Conservation (phyloP, 352 stramenopile species). For the Phytophthora parvispora region DNA sequence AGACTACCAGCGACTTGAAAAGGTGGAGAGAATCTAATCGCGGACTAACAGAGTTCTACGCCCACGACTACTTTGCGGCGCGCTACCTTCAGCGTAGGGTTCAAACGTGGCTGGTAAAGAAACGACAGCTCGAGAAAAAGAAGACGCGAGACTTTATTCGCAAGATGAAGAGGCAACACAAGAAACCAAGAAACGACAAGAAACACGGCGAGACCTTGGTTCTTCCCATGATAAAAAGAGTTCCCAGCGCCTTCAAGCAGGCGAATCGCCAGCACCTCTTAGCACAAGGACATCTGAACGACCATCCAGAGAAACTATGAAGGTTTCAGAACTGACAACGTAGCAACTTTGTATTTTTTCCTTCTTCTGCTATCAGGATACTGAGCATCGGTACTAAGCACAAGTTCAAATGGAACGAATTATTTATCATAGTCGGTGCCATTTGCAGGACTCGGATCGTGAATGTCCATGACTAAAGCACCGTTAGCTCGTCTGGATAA, state of each 20-base stretch:
- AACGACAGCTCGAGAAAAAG: slow-evolving; percentile 65
- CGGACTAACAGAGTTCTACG: slow-evolving; percentile 51
- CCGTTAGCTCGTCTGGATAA: slow-evolving; percentile 7
- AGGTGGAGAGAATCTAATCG: slow-evolving; percentile 7
- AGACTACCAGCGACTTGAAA: slow-evolving; percentile 11
- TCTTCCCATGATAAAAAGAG: slow-evolving; percentile 54
- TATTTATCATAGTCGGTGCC: background rate
- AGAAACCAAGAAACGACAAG: slow-evolving; percentile 31
- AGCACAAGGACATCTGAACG: too few species aligned
- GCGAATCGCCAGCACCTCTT: background rate
- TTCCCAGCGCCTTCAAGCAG: background rate
- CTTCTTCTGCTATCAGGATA: too few species aligned
- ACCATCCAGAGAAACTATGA: too few species aligned
- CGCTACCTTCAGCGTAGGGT: slow-evolving; percentile 58
- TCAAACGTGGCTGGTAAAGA: slow-evolving; percentile 53
- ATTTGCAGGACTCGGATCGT: slow-evolving; percentile 4
- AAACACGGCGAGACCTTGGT: slow-evolving; percentile 62
- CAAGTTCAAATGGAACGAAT: too few species aligned
- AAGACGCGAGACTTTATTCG: slow-evolving; percentile 80
- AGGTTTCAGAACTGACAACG: too few species aligned
- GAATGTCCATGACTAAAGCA: slow-evolving; percentile 31
- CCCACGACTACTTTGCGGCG: slow-evolving; percentile 70
- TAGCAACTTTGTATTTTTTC: too few species aligned
- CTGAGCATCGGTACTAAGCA: too few species aligned
- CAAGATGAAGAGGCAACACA: slow-evolving; percentile 78